Evolutionary conservation across 108 stramenopile species (phyloP).

Genomic region (Cylindrotheca closterium): DNA sequence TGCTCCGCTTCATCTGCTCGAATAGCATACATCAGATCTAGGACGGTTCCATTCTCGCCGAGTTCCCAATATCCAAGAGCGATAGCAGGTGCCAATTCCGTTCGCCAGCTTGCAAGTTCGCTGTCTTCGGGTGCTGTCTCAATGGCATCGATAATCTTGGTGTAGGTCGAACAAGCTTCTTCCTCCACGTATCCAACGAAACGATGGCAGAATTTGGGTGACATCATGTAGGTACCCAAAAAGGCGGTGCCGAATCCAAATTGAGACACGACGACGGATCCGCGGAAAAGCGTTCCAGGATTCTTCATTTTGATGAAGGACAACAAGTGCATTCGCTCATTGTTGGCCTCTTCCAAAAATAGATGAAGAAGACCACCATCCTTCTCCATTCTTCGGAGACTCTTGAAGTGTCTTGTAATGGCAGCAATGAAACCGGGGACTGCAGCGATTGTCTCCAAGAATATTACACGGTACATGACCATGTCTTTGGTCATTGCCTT

Average conservation of each 20-base stretch:
- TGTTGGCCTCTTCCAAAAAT: slow-evolving; percentile 97
- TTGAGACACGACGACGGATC: slow-evolving; percentile 73
- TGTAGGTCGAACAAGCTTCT: slow-evolving; percentile 88
- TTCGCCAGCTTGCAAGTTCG: slow-evolving; percentile 77
- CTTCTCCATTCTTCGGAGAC: slow-evolving; percentile 87
- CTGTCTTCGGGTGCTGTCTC: slow-evolving; percentile 81
- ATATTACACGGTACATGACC: slow-evolving; percentile 79
- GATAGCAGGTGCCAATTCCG: slow-evolving; percentile 70
- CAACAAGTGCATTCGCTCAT: slow-evolving; percentile 96
- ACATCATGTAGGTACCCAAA: slow-evolving; percentile 82
- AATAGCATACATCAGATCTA: slow-evolving; percentile 89
- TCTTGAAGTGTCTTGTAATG: slow-evolving; percentile 87
- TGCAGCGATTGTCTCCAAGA: slow-evolving; percentile 89
- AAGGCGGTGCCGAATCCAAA: slow-evolving; percentile 84
- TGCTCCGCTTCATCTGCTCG: slow-evolving; percentile 95
- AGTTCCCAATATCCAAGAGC: slow-evolving; percentile 85
- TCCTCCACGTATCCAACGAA: slow-evolving; percentile 98
- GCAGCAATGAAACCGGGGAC: slow-evolving; percentile 89
- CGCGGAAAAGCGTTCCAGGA: slow-evolving; percentile 58
- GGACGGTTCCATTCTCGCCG: slow-evolving; percentile 83
- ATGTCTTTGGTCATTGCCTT: slow-evolving; percentile 60
- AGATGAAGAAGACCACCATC: slow-evolving; percentile 94
- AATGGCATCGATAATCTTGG: slow-evolving; percentile 86
- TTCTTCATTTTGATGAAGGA: slow-evolving; percentile 88
- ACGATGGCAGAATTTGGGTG: slow-evolving; percentile 91